Conservation (phyloP, 2,329 filamentous ascomycete species). For the Fusarium guadeloupense region DNA sequence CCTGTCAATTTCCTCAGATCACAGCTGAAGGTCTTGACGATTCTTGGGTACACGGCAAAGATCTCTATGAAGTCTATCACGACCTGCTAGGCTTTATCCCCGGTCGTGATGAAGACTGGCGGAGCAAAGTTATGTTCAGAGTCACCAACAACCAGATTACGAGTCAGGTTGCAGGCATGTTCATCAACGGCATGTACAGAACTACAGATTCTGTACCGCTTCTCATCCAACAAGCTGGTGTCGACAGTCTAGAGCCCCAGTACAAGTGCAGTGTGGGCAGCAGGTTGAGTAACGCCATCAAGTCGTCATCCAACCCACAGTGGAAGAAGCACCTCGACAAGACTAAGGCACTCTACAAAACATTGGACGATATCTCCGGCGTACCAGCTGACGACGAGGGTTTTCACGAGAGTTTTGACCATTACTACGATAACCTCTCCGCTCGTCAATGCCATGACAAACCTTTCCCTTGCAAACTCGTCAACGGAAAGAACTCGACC, state of each 20-base stretch:
- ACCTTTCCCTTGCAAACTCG: slow-evolving; percentile 73
- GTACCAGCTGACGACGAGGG: slow-evolving; percentile 63
- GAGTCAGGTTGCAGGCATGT: slow-evolving; percentile 79
- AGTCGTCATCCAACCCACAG: slow-evolving; percentile 52
- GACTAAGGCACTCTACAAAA: slow-evolving; percentile 62
- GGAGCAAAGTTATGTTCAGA: slow-evolving; percentile 65
- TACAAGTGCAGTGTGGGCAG: slow-evolving; percentile 70
- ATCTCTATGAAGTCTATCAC: slow-evolving; percentile 80
- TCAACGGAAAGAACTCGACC: slow-evolving; percentile 55
- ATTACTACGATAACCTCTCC: slow-evolving; percentile 87
- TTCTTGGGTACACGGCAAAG: slow-evolving; percentile 78
- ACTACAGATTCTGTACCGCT: slow-evolving; percentile 55
- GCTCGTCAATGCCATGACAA: slow-evolving; percentile 80
- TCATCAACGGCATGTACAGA: slow-evolving; percentile 75
- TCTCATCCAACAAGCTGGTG: slow-evolving; percentile 58
- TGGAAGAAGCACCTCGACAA: slow-evolving; percentile 73
- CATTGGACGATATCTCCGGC: slow-evolving; percentile 74
- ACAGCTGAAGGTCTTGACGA: slow-evolving; percentile 76
- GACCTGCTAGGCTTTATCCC: slow-evolving; percentile 75
- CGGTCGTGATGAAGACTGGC: slow-evolving; percentile 52
- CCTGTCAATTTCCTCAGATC: slow-evolving; percentile 85
- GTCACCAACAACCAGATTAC: slow-evolving; percentile 88
- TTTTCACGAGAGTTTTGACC: slow-evolving; percentile 79
- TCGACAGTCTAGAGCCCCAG: slow-evolving; percentile 79
- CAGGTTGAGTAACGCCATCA: slow-evolving; percentile 54